These are phyloP conservation scores for Eurotiales sp. DNA, from an alignment of 2,329 filamentous ascomycete genomes.

Conservation along the genomic window DNA sequence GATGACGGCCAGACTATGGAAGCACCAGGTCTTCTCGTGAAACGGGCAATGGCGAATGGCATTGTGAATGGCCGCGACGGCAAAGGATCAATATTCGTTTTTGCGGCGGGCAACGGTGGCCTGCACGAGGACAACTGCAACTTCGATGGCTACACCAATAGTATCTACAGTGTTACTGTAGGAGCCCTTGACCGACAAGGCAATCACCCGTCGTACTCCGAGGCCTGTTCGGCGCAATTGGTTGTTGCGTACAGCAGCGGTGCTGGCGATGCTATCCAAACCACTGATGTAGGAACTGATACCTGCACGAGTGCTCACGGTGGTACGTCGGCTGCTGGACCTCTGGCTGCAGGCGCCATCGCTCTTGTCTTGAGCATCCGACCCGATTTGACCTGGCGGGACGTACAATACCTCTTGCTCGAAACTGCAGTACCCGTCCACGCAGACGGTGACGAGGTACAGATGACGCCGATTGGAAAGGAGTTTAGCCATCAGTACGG, in stretches of 20 bases:
- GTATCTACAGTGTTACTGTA: constrained; percentile 97
- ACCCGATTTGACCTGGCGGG: constrained; percentile 86
- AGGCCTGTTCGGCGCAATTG: constrained; percentile 90
- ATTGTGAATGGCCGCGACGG: constrained; percentile 82
- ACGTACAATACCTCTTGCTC: constrained; percentile 87
- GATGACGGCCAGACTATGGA: constrained; percentile 96
- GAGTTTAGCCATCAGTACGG: constrained; percentile 93
- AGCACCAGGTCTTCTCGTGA: constrained; percentile 81
- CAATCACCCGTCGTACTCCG: constrained; percentile 91
- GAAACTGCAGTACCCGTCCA: constrained; percentile 80
- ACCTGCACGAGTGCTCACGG: constrained; percentile 79
- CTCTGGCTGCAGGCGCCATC: constrained; percentile 86
- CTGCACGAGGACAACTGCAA: constrained; percentile 93
- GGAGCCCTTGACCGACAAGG: constrained; percentile 86
- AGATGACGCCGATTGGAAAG: constrained; percentile 73
- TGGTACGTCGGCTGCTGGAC: constrained; percentile 91
- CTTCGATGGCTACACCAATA: constrained; percentile 98
- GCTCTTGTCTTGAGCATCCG: constrained; percentile 81
- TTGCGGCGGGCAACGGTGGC: constrained; percentile 95
- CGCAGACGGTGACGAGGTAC: constrained; percentile 71
- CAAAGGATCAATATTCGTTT: constrained; percentile 89
- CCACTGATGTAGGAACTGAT: constrained; percentile 85
- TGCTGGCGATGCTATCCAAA: constrained; percentile 83
- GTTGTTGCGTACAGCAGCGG: constrained; percentile 97
- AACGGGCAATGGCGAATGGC: constrained; percentile 84